Conservation (phyloP, 495 filamentous ascomycete species). For the Penicillium alfredii region DNA sequence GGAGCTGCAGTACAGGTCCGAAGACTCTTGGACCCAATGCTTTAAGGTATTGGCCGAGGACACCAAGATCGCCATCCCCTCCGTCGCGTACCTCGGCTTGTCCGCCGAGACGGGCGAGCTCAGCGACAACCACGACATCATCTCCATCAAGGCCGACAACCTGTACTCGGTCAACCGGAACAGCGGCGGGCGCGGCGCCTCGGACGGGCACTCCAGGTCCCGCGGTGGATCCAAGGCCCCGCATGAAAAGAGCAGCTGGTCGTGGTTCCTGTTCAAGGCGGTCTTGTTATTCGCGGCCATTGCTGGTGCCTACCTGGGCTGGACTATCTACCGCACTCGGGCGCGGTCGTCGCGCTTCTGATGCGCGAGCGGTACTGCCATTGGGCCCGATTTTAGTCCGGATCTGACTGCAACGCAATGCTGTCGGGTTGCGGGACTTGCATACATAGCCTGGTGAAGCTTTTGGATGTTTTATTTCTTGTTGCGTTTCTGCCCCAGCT, state of each 20-base stretch:
- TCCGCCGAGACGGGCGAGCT: conserved; percentile 94
- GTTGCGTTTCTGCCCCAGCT: conserved; percentile 6
- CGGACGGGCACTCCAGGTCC: conserved; percentile 29
- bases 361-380: no score
- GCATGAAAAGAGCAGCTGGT: conserved; percentile 65
- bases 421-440: conserved; percentile 21
- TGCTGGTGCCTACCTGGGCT: conserved; percentile 76
- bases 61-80: conserved; percentile 70
- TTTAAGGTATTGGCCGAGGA: conserved; percentile 63
- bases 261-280: conserved; percentile 86
- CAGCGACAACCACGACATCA: conserved; percentile 96
- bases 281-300: conserved; percentile 65
- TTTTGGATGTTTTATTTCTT: conserved; percentile 5
- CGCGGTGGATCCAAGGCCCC: conserved; percentile 28
- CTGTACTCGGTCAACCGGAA: conserved; percentile 61
- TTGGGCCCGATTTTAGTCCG: no score
- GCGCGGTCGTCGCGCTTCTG: conserved; percentile 75
- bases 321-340: conserved; percentile 69
- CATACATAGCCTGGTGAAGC: conserved; percentile 24
- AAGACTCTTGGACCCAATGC: conserved; percentile 83
- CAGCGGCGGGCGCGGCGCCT: conserved; percentile 37
- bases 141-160: conserved; percentile 81
- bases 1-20: conserved; percentile 87
- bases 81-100: conserved; percentile 91
- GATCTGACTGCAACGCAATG: no score